Evolutionary conservation across 768 basidiomycete species (phyloP), one percentile per base, ranked within the genome.

Genomic region (Macrolepiota dolichaula): DNA sequence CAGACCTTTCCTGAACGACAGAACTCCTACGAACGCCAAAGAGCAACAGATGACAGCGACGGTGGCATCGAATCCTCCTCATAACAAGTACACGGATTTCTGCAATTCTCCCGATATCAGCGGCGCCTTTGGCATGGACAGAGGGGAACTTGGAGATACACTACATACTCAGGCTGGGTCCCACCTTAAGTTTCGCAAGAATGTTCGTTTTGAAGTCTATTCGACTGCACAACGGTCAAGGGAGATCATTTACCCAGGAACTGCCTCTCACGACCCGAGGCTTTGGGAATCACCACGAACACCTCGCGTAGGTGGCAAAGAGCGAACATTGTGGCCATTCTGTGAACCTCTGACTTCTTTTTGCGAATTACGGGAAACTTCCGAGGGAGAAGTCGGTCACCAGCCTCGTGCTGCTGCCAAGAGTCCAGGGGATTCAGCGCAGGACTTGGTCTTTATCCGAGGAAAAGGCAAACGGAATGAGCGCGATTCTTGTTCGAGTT

Each of bases 161-260:
- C 19, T 9, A 19, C 19, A 3, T 6, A 25, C 35, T 32, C 29
- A 32, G 29, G 29, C 29, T 27, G n/a, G 32, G 5, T 32, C 17
- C 38, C 57, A 24, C 1, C 15, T 37, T 24, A 42, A 59, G 51
- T 6, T 25, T 29, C 59, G 19, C 13, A 53, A 17, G 22, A 52
- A 37, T 13, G 59, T 60, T 19, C 59, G 42, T 32, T 60, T 60
- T 36, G 37, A 52, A 29, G 40, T 35, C 5, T 46, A n/a, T 46
- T 52, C 40, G 40, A 42, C 49, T 17, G 29, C 29, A 50, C 27
- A 15, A 6, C 25, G 22, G n/a, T 36, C 56, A 36, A 44, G n/a
- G 27, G 42, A 1, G 19, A 44, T 44, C 19, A 44, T 44, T 44
- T 44, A 17, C 42, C 42, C 17, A 44, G 42, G 19, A n/a, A 27